phyloP scores from a whole-genome alignment of 2,329 filamentous ascomycete genomes.

The Aspergillus vadensis region DNA sequence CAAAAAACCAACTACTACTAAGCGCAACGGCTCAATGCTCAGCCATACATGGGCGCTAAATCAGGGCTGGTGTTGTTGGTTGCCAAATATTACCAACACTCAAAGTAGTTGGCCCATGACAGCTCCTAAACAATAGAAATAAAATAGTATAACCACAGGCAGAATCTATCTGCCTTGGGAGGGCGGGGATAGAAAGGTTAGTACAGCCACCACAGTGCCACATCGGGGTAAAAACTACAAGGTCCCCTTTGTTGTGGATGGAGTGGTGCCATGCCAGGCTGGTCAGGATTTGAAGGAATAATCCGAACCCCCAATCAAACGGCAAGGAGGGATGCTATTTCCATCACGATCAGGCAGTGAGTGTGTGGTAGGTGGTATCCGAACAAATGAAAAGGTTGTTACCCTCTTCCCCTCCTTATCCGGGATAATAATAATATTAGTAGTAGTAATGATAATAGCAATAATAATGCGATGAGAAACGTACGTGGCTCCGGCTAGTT shows the following conservation, averaged over 20 bases:
- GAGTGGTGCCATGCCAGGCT: background rate
- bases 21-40: too few species aligned
- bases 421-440: too few species aligned
- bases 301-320: background rate
- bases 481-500: background rate
- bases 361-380: too few species aligned
- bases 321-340: background rate
- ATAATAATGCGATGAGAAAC: background rate
- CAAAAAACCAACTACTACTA: too few species aligned
- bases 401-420: too few species aligned
- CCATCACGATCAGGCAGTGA: background rate
- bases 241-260: background rate
- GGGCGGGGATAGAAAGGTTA: background rate
- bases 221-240: background rate
- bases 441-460: background rate
- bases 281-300: background rate
- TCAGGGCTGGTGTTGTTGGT: too few species aligned
- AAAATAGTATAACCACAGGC: background rate
- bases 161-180: background rate
- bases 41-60: too few species aligned
- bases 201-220: slow-evolving; percentile 3
- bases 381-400: too few species aligned
- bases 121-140: background rate
- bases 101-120: background rate
- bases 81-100: too few species aligned